phyloP scores from a whole-genome alignment of 352 stramenopile species.

The Pythium coloratum region DNA sequence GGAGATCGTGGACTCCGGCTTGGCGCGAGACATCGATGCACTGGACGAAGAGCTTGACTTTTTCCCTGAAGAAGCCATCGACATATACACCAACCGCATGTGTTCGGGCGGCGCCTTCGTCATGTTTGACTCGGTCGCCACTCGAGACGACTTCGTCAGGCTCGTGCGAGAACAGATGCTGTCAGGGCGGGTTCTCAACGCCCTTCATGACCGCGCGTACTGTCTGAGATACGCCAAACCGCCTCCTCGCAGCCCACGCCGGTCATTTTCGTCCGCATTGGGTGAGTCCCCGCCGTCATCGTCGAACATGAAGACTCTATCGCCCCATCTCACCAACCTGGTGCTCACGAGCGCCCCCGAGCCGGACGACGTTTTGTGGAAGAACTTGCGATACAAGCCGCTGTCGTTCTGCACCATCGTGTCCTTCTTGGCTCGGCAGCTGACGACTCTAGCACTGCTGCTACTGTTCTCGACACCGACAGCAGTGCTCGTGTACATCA shows the following conservation, averaged over 20 bases:
- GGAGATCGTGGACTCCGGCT: conserved; percentile 29
- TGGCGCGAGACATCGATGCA: conserved; percentile 29
- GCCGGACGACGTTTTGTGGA: conserved; percentile 78
- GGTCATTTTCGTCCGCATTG: background rate
- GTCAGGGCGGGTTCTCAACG: conserved; percentile 41
- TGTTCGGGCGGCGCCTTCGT: conserved; percentile 74
- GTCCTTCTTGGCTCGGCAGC: conserved; percentile 47
- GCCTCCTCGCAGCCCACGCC: conserved; percentile 19
- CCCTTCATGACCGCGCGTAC: conserved; percentile 33
- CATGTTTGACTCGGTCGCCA: conserved; percentile 63
- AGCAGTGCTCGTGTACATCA: conserved; percentile 81
- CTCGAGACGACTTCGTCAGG: conserved; percentile 57
- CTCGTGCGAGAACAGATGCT: conserved; percentile 48
- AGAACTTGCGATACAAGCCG: conserved; percentile 64
- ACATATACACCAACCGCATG: conserved; percentile 53
- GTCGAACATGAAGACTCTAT: conserved; percentile 24
- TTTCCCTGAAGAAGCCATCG: conserved; percentile 63
- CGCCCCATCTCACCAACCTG: conserved; percentile 44
- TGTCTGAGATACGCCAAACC: conserved; percentile 17
- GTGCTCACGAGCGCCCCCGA: conserved; percentile 68
- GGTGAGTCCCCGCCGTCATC: background rate
- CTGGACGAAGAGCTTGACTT: conserved; percentile 72
- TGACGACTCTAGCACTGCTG: conserved; percentile 52
- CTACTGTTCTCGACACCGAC: conserved; percentile 77
- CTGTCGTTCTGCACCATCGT: conserved; percentile 40